These are phyloP conservation scores for Agrostemma githago DNA, from an alignment of 148 eudicot genomes.

Conservation along the genomic window DNA sequence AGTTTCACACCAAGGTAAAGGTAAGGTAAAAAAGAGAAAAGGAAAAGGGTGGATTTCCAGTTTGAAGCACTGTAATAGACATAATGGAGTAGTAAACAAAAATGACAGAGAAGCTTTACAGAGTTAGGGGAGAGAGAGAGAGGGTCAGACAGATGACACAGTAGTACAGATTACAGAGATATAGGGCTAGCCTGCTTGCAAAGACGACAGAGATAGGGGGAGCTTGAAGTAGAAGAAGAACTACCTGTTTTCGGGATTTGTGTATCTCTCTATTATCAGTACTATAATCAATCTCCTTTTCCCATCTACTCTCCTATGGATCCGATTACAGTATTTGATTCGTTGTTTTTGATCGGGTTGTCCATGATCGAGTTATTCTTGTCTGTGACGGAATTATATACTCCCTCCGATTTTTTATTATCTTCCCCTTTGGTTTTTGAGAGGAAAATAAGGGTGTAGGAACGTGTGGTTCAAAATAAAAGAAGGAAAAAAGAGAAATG, in stretches of 20 bases:
- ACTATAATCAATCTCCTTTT: neutral
- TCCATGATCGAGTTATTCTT: too few species aligned
- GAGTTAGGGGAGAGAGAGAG: neutral
- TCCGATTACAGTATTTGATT: constrained; percentile 3
- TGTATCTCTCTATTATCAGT: neutral
- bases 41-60: neutral
- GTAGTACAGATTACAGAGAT: neutral
- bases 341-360: neutral
- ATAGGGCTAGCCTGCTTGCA: neutral
- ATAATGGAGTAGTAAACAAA: constrained; percentile 28
- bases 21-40: neutral
- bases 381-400: too few species aligned
- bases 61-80: constrained; percentile 5
- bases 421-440: too few species aligned
- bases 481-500: too few species aligned
- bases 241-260: constrained; percentile 31
- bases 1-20: neutral
- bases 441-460: too few species aligned
- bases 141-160: neutral
- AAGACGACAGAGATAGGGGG: neutral
- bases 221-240: neutral
- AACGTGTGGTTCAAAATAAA: too few species aligned
- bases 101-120: constrained; percentile 19
- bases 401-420: too few species aligned
- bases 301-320: neutral